Conservation (phyloP, 208 protist species). For the Leishmania gerbilli region DNA sequence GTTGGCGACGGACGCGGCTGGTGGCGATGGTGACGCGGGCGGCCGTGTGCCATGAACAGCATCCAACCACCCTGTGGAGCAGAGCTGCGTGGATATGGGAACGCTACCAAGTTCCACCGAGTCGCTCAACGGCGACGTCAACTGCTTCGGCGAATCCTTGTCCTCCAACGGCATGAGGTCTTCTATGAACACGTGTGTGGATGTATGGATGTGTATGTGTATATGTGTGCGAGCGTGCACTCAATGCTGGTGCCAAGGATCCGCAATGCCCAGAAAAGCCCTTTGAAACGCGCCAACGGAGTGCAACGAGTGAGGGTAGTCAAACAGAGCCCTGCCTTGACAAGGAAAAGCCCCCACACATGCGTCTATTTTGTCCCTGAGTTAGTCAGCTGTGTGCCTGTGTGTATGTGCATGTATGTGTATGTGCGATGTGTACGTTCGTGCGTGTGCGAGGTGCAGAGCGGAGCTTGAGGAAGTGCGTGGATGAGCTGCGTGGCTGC, state of each 20-base stretch:
- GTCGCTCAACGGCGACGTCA: conserved; percentile 27
- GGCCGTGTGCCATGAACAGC: conserved; percentile 5
- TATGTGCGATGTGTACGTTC: not conserved
- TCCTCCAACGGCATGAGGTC: conserved; percentile 10
- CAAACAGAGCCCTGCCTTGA: not conserved
- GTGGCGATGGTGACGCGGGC: not conserved
- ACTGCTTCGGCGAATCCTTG: not conserved
- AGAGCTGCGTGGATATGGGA: not conserved
- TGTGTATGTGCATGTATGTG: not conserved
- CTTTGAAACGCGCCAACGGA: not conserved
- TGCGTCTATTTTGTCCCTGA: not conserved
- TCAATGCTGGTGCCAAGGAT: not conserved
- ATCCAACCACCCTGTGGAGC: conserved; percentile 21
- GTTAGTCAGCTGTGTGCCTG: not conserved
- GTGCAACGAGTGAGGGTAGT: not conserved
- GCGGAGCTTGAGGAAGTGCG: not conserved
- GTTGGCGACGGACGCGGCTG: not conserved
- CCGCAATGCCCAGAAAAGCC: not conserved
- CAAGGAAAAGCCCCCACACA: not conserved
- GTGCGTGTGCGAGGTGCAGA: not conserved
- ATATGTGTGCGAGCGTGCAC: not conserved
- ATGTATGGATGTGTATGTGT: not conserved
- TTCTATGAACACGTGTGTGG: not conserved
- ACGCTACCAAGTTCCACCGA: conserved; percentile 29
- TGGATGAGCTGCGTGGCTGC: not conserved